These are phyloP conservation scores for Geranium rotundifolium DNA, from an alignment of 345 rosid genomes.

Conservation along the genomic window DNA sequence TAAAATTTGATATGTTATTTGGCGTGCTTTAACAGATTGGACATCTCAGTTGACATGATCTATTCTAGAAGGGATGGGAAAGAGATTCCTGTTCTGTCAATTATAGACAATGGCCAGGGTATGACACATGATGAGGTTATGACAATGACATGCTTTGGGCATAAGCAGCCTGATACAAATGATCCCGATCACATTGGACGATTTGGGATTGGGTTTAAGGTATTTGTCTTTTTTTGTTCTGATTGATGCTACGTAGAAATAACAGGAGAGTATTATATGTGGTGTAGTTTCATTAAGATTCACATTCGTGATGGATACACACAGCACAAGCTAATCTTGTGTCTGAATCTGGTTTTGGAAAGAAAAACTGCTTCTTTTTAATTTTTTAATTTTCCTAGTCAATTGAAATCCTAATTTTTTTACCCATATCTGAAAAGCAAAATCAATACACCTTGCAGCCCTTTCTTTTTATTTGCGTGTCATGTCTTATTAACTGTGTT, in stretches of 20 bases:
- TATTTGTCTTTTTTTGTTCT: neutral
- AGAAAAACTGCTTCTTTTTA: too few species aligned
- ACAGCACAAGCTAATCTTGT: too few species aligned
- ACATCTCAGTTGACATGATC: slow-evolving; percentile 19
- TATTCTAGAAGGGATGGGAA: slow-evolving; percentile 19
- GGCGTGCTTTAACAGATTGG: slow-evolving; percentile 15
- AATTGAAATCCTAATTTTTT: too few species aligned
- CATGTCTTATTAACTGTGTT: too few species aligned
- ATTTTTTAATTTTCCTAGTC: too few species aligned
- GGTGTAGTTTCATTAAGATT: too few species aligned
- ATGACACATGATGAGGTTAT: slow-evolving; percentile 22
- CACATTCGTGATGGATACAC: too few species aligned
- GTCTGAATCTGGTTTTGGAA: too few species aligned
- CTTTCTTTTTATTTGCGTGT: too few species aligned
- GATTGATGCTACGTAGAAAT: neutral
- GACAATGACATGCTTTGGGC: slow-evolving; percentile 29
- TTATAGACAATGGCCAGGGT: slow-evolving; percentile 28
- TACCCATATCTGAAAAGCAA: too few species aligned
- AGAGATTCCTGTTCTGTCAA: slow-evolving; percentile 23
- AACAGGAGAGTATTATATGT: too few species aligned
- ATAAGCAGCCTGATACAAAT: slow-evolving; percentile 22
- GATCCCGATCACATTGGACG: slow-evolving; percentile 22
- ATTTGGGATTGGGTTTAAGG: slow-evolving; percentile 36
- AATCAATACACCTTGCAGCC: too few species aligned
- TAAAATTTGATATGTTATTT: neutral